Evolutionary conservation across 495 filamentous ascomycete genomes (phyloP).

Genomic region (Lasiosphaeris hirsuta): DNA sequence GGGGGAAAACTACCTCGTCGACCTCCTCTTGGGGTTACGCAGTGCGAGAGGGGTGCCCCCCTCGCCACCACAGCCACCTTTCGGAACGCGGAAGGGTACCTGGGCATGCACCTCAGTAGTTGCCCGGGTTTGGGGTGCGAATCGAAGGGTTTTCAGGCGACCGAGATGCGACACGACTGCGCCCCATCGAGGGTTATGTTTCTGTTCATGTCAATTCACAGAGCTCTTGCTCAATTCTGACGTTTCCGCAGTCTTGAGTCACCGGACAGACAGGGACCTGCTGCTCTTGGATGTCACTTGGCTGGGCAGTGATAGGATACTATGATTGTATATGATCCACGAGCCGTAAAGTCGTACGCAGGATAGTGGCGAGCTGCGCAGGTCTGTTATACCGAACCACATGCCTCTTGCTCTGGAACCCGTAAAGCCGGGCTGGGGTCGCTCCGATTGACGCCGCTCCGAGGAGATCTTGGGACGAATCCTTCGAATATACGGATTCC

Average conservation of each 20-base stretch:
- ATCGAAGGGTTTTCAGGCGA: slow-evolving; percentile 3
- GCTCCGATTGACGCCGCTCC: neutral
- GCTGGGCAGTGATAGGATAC: too few species aligned
- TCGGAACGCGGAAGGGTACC: neutral
- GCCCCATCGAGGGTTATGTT: neutral
- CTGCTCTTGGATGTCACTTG: too few species aligned
- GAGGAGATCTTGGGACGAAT: neutral
- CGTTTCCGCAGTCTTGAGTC: neutral
- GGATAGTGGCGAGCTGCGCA: too few species aligned
- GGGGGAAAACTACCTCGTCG: neutral
- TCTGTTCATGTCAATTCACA: neutral
- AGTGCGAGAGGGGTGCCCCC: neutral
- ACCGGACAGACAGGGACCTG: neutral
- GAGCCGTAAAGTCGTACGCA: too few species aligned
- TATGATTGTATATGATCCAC: too few species aligned
- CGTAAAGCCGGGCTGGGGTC: too few species aligned
- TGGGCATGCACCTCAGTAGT: neutral
- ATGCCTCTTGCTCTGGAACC: too few species aligned
- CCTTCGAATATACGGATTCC: neutral
- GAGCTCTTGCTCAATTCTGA: too few species aligned
- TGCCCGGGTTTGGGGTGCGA: slow-evolving; percentile 1
- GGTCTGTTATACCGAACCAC: too few species aligned
- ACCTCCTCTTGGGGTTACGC: neutral
- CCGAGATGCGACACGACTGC: slow-evolving; percentile 6
- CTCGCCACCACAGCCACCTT: slow-evolving; percentile 13